Evolutionary conservation across 1,139 yeast genomes (phyloP).

Genomic region (Martiniozyma asiatica): DNA sequence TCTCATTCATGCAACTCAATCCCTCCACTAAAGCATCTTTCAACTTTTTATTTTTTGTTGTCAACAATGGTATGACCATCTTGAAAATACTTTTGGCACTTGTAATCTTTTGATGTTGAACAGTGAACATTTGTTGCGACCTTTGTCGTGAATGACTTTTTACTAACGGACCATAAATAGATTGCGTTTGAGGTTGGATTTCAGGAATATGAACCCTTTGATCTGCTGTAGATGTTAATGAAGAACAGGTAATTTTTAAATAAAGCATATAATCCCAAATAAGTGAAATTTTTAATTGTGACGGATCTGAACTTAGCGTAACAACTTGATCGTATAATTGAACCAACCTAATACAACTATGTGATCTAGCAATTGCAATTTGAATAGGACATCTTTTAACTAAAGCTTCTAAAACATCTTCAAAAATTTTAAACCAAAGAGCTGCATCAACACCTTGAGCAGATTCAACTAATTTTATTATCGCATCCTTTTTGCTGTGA

Average conservation of each 20-base stretch:
- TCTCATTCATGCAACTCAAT: conserved; percentile 78
- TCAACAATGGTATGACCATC: conserved; percentile 74
- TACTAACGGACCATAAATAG: conserved; percentile 17
- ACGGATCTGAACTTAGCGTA: conserved; percentile 43
- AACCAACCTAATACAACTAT: conserved; percentile 78
- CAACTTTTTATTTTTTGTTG: conserved; percentile 57
- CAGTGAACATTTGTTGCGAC: conserved; percentile 63
- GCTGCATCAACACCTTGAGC: conserved; percentile 95
- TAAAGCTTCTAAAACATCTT: conserved; percentile 57
- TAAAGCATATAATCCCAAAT: conserved; percentile 40
- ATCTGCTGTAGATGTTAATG: conserved; percentile 81
- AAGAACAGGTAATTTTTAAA: conserved; percentile 83
- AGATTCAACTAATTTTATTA: conserved; percentile 71
- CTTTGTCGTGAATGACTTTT: conserved; percentile 50
- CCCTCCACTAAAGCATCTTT: conserved; percentile 83
- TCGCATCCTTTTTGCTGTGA: conserved; percentile 42
- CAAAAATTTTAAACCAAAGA: conserved; percentile 83
- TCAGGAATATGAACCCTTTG: conserved; percentile 57
- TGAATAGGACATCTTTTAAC: conserved; percentile 85
- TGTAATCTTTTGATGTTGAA: conserved; percentile 84
- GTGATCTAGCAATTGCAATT: conserved; percentile 86
- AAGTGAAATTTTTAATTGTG: conserved; percentile 21
- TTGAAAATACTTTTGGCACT: conserved; percentile 85
- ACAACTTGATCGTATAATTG: conserved; percentile 78
- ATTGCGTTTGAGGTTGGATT: conserved; percentile 8